Conservation (phyloP, 441 rosid genomes). For the Pelargonium fulgidum region DNA sequence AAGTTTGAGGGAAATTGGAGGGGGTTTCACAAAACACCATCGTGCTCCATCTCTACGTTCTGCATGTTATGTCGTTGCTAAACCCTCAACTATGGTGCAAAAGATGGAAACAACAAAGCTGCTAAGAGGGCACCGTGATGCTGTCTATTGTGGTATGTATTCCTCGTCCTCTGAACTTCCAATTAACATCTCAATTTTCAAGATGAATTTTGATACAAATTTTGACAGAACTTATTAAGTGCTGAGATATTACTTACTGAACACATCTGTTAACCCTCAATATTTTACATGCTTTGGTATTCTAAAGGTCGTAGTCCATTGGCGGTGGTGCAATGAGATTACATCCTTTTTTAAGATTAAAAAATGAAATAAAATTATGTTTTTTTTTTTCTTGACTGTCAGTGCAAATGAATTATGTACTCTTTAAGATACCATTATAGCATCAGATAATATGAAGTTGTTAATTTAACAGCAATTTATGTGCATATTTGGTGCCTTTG, state of each 20-base stretch:
- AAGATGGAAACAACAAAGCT: slow-evolving; percentile 92
- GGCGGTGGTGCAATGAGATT: too few relatives aligned
- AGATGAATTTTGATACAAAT: neutral
- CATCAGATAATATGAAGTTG: slow-evolving; percentile 1
- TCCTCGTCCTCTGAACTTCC: slow-evolving; percentile 22
- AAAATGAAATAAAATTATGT: neutral
- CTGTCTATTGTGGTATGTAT: slow-evolving; percentile 94
- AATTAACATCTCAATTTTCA: slow-evolving; percentile 9
- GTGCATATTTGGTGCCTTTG: slow-evolving; percentile 6
- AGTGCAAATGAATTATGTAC: neutral
- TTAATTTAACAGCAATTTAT: slow-evolving; percentile 3
- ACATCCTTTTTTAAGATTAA: too few relatives aligned
- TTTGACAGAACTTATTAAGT: slow-evolving; percentile 6
- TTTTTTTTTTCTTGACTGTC: neutral
- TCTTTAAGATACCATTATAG: neutral
- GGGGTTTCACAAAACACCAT: slow-evolving; percentile 94
- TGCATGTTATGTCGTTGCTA: slow-evolving; percentile 85
- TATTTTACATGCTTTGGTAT: too few relatives aligned
- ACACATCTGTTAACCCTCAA: too few relatives aligned
- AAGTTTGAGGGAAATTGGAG: slow-evolving; percentile 94
- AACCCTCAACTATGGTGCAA: slow-evolving; percentile 88
- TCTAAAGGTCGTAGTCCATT: too few relatives aligned
- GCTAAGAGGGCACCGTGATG: slow-evolving; percentile 90
- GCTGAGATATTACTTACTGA: neutral
- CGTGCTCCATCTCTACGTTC: slow-evolving; percentile 94